These are phyloP conservation scores for Mycena indigotica DNA, from an alignment of 768 basidiomycete species.

Conservation along the genomic window DNA sequence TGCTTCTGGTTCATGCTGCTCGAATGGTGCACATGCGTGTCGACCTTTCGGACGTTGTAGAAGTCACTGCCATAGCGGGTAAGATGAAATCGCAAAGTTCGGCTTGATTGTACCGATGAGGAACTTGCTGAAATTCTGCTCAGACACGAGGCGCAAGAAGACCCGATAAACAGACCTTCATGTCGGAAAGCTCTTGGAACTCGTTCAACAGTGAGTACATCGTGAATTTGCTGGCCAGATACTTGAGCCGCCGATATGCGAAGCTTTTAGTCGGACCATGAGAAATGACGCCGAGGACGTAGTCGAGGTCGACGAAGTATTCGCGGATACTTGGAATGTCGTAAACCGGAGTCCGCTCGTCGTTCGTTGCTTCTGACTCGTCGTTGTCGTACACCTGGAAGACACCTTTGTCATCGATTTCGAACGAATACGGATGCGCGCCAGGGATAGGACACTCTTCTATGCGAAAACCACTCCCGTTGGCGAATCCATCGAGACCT, in stretches of 20 bases:
- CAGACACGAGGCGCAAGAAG: background rate
- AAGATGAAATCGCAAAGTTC: background rate
- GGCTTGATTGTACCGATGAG: conserved; percentile 64
- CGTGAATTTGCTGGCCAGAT: conserved; percentile 89
- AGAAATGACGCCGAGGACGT: conserved; percentile 84
- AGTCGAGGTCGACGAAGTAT: conserved; percentile 96
- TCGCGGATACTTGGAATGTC: conserved; percentile 86
- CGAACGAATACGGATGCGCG: conserved; percentile 61
- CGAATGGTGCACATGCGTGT: conserved; percentile 98
- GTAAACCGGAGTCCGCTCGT: conserved; percentile 61
- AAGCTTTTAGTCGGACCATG: conserved; percentile 97
- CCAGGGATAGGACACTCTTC: conserved; percentile 76
- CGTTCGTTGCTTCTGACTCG: conserved; percentile 13
- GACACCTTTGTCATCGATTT: conserved; percentile 86
- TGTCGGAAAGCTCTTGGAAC: conserved; percentile 89
- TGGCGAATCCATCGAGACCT: conserved; percentile 33
- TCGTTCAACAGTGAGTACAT: conserved; percentile 93
- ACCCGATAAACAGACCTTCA: conserved; percentile 80
- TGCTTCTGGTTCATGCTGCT: conserved; percentile 99
- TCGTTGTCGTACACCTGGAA: conserved; percentile 74
- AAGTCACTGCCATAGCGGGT: conserved; percentile 74
- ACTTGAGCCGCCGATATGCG: conserved; percentile 89
- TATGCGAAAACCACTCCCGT: conserved; percentile 62
- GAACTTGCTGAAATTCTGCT: conserved; percentile 55
- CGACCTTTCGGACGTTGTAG: conserved; percentile 97